Evolutionary conservation across 495 filamentous ascomycete species (phyloP), one percentile per base, ranked within the genome.

Genomic region (Aspergillus avenaceus): DNA sequence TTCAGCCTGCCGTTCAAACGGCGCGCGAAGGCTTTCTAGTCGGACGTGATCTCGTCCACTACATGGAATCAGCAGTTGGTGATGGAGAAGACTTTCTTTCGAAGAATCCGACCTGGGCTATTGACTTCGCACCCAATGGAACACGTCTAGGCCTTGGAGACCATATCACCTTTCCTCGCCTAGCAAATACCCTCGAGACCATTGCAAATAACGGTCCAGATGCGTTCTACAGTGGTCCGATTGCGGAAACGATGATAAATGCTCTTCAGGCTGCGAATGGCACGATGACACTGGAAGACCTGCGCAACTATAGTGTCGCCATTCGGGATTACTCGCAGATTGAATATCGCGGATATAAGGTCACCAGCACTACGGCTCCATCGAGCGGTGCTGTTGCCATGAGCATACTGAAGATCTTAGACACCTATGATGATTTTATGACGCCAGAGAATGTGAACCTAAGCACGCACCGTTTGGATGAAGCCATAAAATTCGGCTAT

Each of bases 401-500:
- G 47, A 83, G 78, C 48, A 80, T 85, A 4, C 67, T 97, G 55
- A 95, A 93, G 56, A 88, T 84, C 11, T 69, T 95, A 53, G 82
- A 87, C 55, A 85, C 87, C 0, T 97, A 88, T 56, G 58, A 74
- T 5, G 71, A 63, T 5, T 75, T 88, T 45, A 84, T 82, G 21
- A 53, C 69, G 23, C 66, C 75, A 21, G 57, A 72, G 9, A 72
- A 64, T 16, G 53, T 84, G 9, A 83, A 87, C 46, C 49, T 84
- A 1, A 91, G 81, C 16, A 84, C 84, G 2, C 91, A 96, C 68
- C 80, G 90, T 4, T 74, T 96, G 45, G 83, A 89, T 51, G 91
- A 97, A 68, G 85, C 87, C 2, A 90, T 93, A 63, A 80, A 90
- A 14, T 96, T 92, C 66, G 89, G 81, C 1, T 96, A 96, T 63